Evolutionary conservation across 805 yeast species (phyloP).

Genomic region (Kluyveromyces starmeri): DNA sequence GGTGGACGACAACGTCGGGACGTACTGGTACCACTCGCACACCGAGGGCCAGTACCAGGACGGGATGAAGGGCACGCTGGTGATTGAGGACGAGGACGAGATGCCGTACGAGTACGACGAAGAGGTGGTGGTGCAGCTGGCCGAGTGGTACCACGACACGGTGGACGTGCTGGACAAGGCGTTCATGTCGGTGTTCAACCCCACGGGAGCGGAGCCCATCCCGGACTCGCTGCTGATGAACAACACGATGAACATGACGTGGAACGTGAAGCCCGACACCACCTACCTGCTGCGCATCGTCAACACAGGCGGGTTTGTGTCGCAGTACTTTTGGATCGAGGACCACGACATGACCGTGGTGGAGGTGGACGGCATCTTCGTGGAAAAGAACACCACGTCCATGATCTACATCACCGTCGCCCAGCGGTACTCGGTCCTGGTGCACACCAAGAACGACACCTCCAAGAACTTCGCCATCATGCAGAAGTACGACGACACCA

Average conservation of each 20-base stretch:
- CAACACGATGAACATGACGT: conserved; percentile 69
- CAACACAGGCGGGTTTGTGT: conserved; percentile 85
- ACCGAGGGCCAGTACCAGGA: conserved; percentile 71
- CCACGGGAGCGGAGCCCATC: conserved; percentile 97
- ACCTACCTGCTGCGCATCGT: conserved; percentile 76
- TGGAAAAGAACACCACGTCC: conserved; percentile 62
- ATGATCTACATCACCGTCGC: conserved; percentile 79
- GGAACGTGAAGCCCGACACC: conserved; percentile 73
- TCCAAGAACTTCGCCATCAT: conserved; percentile 71
- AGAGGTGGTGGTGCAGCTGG: conserved; percentile 56
- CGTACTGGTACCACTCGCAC: conserved; percentile 83
- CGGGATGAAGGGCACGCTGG: conserved; percentile 62
- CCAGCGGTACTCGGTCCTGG: conserved; percentile 78
- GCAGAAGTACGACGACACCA: conserved; percentile 68
- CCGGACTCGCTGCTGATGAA: conserved; percentile 76
- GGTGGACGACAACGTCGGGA: conserved; percentile 57
- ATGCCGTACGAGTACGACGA: conserved; percentile 74
- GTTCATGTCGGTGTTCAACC: conserved; percentile 71
- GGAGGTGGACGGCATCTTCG: conserved; percentile 87
- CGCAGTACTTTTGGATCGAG: conserved; percentile 83
- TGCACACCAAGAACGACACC: conserved; percentile 59
- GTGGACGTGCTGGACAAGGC: conserved; percentile 40
- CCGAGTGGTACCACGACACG: conserved; percentile 80
- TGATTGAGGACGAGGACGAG: conserved; percentile 49
- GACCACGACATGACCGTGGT: conserved; percentile 80